Evolutionary conservation across 2,329 filamentous ascomycete genomes (phyloP).

Genomic region (Coleophoma cylindrospora): DNA sequence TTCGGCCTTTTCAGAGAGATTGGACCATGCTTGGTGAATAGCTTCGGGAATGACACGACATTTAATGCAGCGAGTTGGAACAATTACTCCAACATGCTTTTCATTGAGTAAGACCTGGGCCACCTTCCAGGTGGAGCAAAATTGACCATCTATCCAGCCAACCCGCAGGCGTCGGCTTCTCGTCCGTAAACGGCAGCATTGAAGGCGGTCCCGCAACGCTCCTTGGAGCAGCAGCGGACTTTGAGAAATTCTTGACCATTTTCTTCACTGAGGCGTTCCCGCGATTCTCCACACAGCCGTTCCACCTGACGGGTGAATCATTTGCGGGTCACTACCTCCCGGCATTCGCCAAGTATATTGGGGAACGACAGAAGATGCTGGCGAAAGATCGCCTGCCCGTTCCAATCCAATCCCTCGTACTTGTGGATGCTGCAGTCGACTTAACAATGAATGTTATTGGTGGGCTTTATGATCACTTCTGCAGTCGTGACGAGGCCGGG

Average conservation of each 20-base stretch:
- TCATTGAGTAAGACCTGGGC: constrained; percentile 9
- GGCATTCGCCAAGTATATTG: constrained; percentile 10
- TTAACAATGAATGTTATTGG: background rate
- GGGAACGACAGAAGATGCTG: constrained; percentile 5
- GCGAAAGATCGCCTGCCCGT: constrained; percentile 4
- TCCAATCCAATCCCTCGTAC: constrained; percentile 11
- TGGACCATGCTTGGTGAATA: constrained; percentile 9
- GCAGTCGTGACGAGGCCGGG: constrained; percentile 1
- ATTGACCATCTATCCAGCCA: background rate
- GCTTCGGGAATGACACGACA: constrained; percentile 6
- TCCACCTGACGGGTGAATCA: constrained; percentile 16
- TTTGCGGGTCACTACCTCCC: constrained; percentile 17
- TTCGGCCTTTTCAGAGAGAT: constrained; percentile 14
- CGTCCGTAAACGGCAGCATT: constrained; percentile 5
- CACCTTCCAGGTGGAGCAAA: background rate
- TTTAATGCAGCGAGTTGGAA: constrained; percentile 13
- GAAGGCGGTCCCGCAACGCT: constrained; percentile 9
- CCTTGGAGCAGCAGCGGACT: constrained; percentile 9
- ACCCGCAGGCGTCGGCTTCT: constrained; percentile 4
- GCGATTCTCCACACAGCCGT: constrained; percentile 6
- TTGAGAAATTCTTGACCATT: constrained; percentile 13
- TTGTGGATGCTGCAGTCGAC: constrained; percentile 11
- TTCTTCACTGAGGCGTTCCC: constrained; percentile 14
- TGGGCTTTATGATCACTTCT: constrained; percentile 15
- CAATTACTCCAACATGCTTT: constrained; percentile 15